Evolutionary conservation across 169 alveolate genomes (phyloP), one percentile per base, ranked within the genome.

Genomic region (Babesia bovis): DNA sequence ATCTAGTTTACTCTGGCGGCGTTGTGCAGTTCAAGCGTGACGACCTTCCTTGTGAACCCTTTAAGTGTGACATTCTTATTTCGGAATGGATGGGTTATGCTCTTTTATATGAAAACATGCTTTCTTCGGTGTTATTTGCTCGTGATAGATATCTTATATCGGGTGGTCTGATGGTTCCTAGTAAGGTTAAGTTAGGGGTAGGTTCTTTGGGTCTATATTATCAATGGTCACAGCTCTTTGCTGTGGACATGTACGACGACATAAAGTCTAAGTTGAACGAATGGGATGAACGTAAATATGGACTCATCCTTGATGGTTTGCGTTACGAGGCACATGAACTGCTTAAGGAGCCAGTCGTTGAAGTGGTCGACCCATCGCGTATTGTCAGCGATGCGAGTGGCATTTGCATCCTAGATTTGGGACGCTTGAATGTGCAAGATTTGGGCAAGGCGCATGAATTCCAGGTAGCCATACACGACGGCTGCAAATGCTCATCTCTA

Each of bases 71-170:
- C 78, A 96, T 96, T 66, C 96, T 97, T 53, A 87, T 97, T 44
- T 92, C 98, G 36, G 99, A 97, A 82, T 96, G 99, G 99, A 96
- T 97, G 99, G 99, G 99, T 0, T 95, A 96, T 73, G 94, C 95
- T 73, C 87, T 96, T 19, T 89, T 97, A 21, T 96, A 95, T 74
- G 99, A 96, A 84, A 87, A 96, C 50, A 97, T 96, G 99, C 90
- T 97, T 4, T 98, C 97, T 75, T 92, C 98, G 33, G 98, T 96
- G 7, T 69, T 96, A 38, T 94, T 72, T 88, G 98, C 98, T 41
- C 90, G 99, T 83, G 98, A 63, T 25, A 63, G 49, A 38, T 63
- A 63, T 50, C 60, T 63, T 9, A 45, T 5, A 0, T 45, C 32
- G 94, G 81, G 92, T 90, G 61, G 76, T 17, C 10, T 73, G 44